Percentiles rank a stretch among this genome's conserved stretches.
Evolutionary conservation across 345 rosid genomes (phyloP).

Genomic region (Isatis tinctoria): DNA sequence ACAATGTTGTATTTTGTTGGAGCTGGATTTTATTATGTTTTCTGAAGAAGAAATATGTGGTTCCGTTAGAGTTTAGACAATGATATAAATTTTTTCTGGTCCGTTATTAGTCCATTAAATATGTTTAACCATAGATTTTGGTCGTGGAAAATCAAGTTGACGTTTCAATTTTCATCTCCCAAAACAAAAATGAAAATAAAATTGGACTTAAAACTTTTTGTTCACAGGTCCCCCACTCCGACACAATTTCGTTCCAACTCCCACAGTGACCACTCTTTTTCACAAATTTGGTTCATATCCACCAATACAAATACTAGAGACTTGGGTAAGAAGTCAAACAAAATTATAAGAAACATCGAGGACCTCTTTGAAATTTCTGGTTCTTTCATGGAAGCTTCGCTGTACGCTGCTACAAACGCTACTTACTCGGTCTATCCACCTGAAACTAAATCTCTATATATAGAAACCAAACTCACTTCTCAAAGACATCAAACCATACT

Average conservation of each 20-base stretch:
- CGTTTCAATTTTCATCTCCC: not conserved
- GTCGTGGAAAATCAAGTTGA: not conserved
- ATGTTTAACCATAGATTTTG: not conserved
- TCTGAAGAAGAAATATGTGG: not conserved
- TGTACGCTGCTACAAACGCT: not conserved
- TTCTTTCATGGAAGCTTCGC: constrained; percentile 19
- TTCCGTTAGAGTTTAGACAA: not conserved
- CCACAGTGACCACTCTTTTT: constrained; percentile 6
- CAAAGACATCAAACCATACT: constrained; percentile 1
- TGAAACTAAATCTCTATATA: constrained; percentile 11
- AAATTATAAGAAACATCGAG: constrained; percentile 1
- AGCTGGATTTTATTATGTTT: not conserved
- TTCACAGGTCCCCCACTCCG: not conserved
- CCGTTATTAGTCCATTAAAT: not conserved
- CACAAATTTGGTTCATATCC: not conserved
- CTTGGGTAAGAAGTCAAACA: not conserved
- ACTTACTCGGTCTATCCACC: constrained; percentile 24
- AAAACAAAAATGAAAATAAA: not conserved
- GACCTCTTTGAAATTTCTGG: not conserved
- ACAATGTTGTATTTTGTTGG: not conserved
- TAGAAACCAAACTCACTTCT: not conserved
- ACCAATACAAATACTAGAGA: not conserved
- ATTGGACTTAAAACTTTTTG: not conserved
- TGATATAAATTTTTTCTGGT: not conserved
- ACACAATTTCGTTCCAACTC: not conserved